These are phyloP conservation scores for Adansonia grandidieri DNA, from an alignment of 441 rosid genomes.

Conservation along the genomic window DNA sequence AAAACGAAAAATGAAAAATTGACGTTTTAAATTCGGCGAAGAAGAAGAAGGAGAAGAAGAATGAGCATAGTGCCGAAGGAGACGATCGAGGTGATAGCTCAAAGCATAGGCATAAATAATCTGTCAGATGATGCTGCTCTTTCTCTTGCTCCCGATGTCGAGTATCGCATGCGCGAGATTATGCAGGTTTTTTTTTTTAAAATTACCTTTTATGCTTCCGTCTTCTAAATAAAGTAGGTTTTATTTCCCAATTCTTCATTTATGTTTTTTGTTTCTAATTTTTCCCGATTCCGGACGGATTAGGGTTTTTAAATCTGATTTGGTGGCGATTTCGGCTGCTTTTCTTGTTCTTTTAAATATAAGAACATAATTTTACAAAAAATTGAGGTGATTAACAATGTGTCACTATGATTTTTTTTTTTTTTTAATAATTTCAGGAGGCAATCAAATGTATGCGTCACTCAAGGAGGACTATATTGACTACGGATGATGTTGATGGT, in stretches of 20 bases:
- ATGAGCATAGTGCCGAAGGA: slow-evolving; percentile 95
- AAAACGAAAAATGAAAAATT: background rate
- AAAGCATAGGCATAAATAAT: slow-evolving; percentile 74
- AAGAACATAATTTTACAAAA: background rate
- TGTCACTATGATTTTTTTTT: slow-evolving; percentile 3
- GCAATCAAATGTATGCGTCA: slow-evolving; percentile 96
- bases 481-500: slow-evolving; percentile 78
- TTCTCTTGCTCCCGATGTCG: slow-evolving; percentile 89
- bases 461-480: slow-evolving; percentile 72
- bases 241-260: background rate
- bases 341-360: background rate
- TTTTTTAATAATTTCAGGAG: slow-evolving; percentile 49
- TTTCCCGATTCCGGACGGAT: background rate
- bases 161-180: slow-evolving; percentile 87
- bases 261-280: background rate
- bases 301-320: background rate
- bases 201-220: background rate
- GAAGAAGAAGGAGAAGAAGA: background rate
- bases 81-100: slow-evolving; percentile 84
- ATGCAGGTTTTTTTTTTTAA: slow-evolving; percentile 62
- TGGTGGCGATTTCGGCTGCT: background rate
- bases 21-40: background rate
- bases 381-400: slow-evolving; percentile 14
- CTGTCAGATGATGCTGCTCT: slow-evolving; percentile 74
- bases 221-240: slow-evolving; percentile 9